Base-by-base conservation (phyloP, 140 eudicot genomes). In the Stevia rebaudiana region DNA sequence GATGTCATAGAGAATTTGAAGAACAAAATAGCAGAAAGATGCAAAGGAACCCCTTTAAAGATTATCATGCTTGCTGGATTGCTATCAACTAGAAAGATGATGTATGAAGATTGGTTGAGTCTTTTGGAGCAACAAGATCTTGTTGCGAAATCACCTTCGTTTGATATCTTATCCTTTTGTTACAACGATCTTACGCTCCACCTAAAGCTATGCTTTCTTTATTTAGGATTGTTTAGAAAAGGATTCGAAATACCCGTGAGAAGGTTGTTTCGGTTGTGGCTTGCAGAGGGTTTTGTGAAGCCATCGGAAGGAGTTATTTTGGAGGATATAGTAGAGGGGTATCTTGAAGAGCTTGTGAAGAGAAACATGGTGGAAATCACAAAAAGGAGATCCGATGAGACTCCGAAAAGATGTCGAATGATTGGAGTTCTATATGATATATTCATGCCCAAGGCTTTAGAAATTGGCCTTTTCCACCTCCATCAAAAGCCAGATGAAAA, bases 231-330 rank as follows among this genome's bases (percentile, higher is more conserved):
- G 12, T 80, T 80, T 63, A 75, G 68, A 1, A 71, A 74, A 59
- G 83, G 76, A 35, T 61, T 30, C 71, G 81, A 83, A 56, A 71
- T 80, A 65, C 79, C 89, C 0, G 83, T 79, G 30, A 77, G 89
- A 65, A 54, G 89, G 76, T 65, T 83, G 77, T 71, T 64, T n/a
- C 70, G 78, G 59, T 52, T 83, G 64, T 84, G 86, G 84, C 82
- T 71, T 28, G 86, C 86, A 1, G 88, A 82, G 65, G 70, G 79
- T 8, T 67, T 59, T 67, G 58, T 74, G 64, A 41, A 74, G 74
- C 64, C 61, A 11, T 53, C 30, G 1, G n/a, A 22, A 48, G 64
- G 69, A 55, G 36, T 58, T 30, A 49, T 74, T 37, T 23, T 3
- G 33, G 79, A 74, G 28, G 79, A 67, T 21, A 37, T 48, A 18